Base-by-base conservation (phyloP, 2,329 filamentous ascomycete species). In the Stachybotrys chartarum region DNA sequence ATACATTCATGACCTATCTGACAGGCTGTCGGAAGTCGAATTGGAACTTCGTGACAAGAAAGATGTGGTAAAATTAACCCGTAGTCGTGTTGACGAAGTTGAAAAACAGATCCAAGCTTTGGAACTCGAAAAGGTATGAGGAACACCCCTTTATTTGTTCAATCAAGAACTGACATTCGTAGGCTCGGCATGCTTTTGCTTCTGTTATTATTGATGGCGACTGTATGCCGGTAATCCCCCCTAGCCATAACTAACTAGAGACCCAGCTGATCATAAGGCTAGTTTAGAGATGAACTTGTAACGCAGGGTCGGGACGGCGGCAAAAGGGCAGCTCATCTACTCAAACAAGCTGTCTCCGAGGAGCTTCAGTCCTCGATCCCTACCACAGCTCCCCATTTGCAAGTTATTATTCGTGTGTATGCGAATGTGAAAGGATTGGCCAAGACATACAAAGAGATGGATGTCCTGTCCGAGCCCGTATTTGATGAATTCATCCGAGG, bases 191-290 rank as follows among this genome's bases (percentile, higher is more conserved):
- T 17, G 57, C 50, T 56, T 72, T 67, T 60, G 66, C 65, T 54
- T 66, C 64, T 10, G 69, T 72, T 47, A 55, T 74, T 16, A 64
- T 74, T 54, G 72, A 73, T 57, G 72, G 72, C 5, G 72, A 74
- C 54, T 66, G 65, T 54, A 72, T 72, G 69, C 64, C 64, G 55
- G 71, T 72, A 63, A 55, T 64, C 56, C n/a, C 32, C 17, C 24
- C 32, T 48, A 24, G 50, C 30, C 16, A 10, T 14, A 16, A 45
- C 16, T 24, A 24, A 54, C 16, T 16, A 51, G 24, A n/a, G 3
- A 14, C 52, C 24, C 5, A 7, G 45, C 44, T 47, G 5, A 53
- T 6, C 52, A 30, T 8, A 48, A 18, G 52, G 30, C n/a, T 16
- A 73, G 71, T 73, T 73, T 50, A 47, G 61, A n/a, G 65, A 70